Conservation (phyloP, 2,329 filamentous ascomycete species). For the Trichothecium roseum region DNA sequence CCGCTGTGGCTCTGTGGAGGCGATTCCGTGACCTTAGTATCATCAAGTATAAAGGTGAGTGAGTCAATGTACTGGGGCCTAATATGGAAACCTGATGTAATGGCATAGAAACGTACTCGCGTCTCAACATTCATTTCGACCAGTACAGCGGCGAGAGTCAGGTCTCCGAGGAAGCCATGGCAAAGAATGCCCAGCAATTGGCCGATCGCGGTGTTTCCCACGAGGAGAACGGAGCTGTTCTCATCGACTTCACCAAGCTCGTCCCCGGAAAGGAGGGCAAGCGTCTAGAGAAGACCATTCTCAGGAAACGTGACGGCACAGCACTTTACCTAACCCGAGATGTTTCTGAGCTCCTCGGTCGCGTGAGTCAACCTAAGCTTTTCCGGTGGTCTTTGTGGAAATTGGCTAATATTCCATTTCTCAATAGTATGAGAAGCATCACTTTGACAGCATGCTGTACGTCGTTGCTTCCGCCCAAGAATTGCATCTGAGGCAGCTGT, state of each 20-base stretch:
- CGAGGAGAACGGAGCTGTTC: constrained; percentile 60
- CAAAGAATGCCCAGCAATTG: constrained; percentile 49
- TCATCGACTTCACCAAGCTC: constrained; percentile 63
- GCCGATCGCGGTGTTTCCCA: constrained; percentile 54
- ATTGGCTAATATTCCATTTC: constrained; percentile 1
- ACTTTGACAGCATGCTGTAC: constrained; percentile 74
- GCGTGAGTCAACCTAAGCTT: constrained; percentile 20
- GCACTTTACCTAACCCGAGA: constrained; percentile 71
- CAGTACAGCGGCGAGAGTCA: constrained; percentile 61
- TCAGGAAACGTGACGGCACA: constrained; percentile 63
- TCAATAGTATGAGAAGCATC: constrained; percentile 38
- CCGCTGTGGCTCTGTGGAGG: constrained; percentile 51
- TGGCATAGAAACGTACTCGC: constrained; percentile 46
- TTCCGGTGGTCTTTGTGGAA: not conserved
- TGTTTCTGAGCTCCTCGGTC: constrained; percentile 61
- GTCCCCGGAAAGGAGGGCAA: constrained; percentile 57
- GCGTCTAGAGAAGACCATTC: constrained; percentile 58
- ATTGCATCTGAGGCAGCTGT: constrained; percentile 62
- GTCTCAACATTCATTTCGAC: constrained; percentile 62
- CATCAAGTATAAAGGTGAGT: constrained; percentile 42
- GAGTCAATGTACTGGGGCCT: too few relatives aligned
- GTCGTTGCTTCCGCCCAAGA: constrained; percentile 65
- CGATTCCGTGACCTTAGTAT: constrained; percentile 60
- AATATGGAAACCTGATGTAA: not conserved
- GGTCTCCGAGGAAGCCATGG: constrained; percentile 58